phyloP scores from a whole-genome alignment of 1,139 yeast species.

The Debaryomycetaceae sp. region DNA sequence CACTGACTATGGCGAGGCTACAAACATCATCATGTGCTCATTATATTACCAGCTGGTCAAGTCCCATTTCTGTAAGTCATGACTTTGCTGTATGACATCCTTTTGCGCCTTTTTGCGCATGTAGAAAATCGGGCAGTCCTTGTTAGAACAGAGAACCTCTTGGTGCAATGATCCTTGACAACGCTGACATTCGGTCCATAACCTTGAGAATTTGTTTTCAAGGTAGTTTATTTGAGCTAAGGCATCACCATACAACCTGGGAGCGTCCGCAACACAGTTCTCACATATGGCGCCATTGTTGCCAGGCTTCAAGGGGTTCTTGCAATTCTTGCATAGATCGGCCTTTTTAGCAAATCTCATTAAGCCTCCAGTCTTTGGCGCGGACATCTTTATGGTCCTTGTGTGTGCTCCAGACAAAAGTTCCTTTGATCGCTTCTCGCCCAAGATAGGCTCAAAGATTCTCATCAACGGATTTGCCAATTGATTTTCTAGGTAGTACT shows the following conservation, averaged over 20 bases:
- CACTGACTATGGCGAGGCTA: too few species aligned
- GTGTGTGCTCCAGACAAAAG: constrained; percentile 81
- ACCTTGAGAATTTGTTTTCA: constrained; percentile 77
- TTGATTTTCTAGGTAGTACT: constrained; percentile 90
- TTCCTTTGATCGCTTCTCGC: constrained; percentile 77
- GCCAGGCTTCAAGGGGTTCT: constrained; percentile 63
- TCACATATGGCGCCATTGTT: constrained; percentile 79
- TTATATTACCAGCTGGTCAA: constrained; percentile 51
- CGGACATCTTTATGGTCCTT: constrained; percentile 64
- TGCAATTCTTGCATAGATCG: constrained; percentile 84
- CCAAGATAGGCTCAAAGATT: constrained; percentile 92
- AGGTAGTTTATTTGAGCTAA: constrained; percentile 74
- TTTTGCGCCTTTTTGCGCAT: constrained; percentile 96
- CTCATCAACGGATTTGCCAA: constrained; percentile 87
- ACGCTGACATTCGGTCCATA: constrained; percentile 98
- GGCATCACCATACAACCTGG: constrained; percentile 74
- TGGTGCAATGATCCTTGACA: constrained; percentile 96
- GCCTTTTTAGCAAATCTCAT: constrained; percentile 91
- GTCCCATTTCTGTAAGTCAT: constrained; percentile 72
- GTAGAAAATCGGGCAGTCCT: constrained; percentile 95
- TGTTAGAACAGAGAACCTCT: constrained; percentile 91
- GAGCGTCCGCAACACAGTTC: constrained; percentile 72
- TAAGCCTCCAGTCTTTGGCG: constrained; percentile 70
- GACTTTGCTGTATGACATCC: constrained; percentile 66
- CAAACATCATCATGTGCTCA: too few species aligned